Evolutionary conservation across 805 yeast genomes (phyloP), one percentile per base, ranked within the genome.

Genomic region (Suhomyces emberorum): DNA sequence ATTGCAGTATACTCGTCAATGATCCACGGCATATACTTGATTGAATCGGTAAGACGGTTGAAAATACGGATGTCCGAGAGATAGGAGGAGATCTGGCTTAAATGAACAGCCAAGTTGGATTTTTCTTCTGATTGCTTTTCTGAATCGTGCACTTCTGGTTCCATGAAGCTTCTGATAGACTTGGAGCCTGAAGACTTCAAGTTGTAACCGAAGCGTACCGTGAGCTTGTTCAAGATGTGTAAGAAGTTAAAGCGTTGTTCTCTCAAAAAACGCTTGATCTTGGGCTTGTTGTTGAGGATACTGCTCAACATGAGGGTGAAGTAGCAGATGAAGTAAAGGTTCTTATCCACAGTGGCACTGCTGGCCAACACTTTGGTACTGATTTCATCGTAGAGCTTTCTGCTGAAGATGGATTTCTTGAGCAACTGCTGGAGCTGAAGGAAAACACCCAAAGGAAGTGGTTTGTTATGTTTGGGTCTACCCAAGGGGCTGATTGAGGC

Each of bases 11-110:
- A 61, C 46, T 66, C 72, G 38, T 62, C 71, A 12, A 66, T 55
- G 14, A 66, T 55, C 74, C 74, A 68, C 4, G 74, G 74, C 56
- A 61, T 57, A 41, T 66, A 66, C 47, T 65, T 65, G 37, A 68
- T 55, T 18, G 69, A 50, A 14, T 66, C 72, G 4, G 65, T 59
- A 38, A 68, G 52, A 33, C 74, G 51, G 47, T 62, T 61, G 54
- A 68, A 68, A 29, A 68, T 68, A 22, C 74, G 55, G 3, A 66
- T 45, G 41, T 68, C 74, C 3, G 72, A 49, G 7, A 68, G 35
- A 46, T 68, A 68, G 2, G 62, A 48, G 14, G 67, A 63, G 14
- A 65, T 51, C 1, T 50, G 45, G 34, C 63, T 61, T 32, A 68
- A 55, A 45, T 65, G 65, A 2, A 49, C 55, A 1, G 69, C 71